phyloP scores from a whole-genome alignment of 768 basidiomycete genomes.

The Tricholoma terreum region DNA sequence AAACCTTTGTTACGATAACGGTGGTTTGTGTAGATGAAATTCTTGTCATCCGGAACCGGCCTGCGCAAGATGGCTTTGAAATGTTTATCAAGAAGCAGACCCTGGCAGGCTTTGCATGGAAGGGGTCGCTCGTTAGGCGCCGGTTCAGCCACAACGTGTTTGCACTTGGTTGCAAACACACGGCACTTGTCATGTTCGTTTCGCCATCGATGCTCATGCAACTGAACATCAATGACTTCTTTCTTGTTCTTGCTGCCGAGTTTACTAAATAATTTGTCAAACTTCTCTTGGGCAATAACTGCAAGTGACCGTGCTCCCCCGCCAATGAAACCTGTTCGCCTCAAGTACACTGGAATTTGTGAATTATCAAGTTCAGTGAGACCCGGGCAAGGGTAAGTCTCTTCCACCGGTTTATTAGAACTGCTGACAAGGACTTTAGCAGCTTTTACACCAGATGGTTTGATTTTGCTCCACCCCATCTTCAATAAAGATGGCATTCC shows the following conservation, averaged over 20 bases:
- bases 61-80: neutral
- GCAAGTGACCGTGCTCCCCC: neutral
- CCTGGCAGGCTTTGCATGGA: neutral
- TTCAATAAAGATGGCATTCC: too few species aligned
- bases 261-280: neutral
- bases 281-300: neutral
- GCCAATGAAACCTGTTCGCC: neutral
- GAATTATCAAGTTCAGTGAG: neutral
- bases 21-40: neutral
- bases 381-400: neutral
- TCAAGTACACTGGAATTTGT: neutral
- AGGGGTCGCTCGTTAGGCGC: neutral
- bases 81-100: neutral
- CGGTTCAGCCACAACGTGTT: neutral
- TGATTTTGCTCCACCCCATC: too few species aligned
- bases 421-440: too few species aligned
- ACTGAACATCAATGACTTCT: neutral
- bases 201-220: neutral
- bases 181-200: neutral
- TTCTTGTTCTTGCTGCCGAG: neutral
- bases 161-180: neutral
- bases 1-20: neutral
- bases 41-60: neutral
- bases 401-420: too few species aligned
- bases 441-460: too few species aligned